Conservation (phyloP, 2,329 filamentous ascomycete species). For the Fusarium compactum region DNA sequence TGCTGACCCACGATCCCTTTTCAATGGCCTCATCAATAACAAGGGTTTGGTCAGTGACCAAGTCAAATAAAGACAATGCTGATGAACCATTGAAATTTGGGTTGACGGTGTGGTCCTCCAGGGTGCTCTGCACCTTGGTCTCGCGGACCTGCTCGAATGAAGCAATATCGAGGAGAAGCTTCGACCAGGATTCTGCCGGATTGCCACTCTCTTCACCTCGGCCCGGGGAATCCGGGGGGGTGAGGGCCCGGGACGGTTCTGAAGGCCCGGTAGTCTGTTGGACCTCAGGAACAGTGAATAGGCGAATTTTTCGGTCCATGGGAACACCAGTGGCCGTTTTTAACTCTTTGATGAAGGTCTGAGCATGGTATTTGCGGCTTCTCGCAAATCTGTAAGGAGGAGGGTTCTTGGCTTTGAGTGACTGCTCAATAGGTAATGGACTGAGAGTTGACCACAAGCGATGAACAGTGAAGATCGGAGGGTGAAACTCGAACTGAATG, state of each 20-base stretch:
- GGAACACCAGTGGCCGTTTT: slow-evolving; percentile 79
- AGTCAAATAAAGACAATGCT: slow-evolving; percentile 72
- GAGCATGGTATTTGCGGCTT: slow-evolving; percentile 76
- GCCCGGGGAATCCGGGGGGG: slow-evolving; percentile 57
- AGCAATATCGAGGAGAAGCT: slow-evolving; percentile 61
- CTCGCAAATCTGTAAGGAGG: slow-evolving; percentile 75
- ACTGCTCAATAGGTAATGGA: slow-evolving; percentile 67
- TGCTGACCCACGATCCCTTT: slow-evolving; percentile 67
- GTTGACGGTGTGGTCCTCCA: slow-evolving; percentile 76
- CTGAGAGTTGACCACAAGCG: slow-evolving; percentile 76
- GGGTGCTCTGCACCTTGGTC: slow-evolving; percentile 35
- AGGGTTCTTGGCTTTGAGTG: slow-evolving; percentile 70
- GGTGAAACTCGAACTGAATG: slow-evolving; percentile 84
- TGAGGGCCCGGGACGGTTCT: slow-evolving; percentile 54
- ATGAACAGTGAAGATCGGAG: slow-evolving; percentile 86
- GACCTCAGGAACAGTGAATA: slow-evolving; percentile 74
- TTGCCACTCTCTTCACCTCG: slow-evolving; percentile 42
- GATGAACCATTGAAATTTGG: slow-evolving; percentile 81
- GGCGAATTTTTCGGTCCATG: slow-evolving; percentile 76
- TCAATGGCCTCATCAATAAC: slow-evolving; percentile 85
- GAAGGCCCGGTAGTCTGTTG: slow-evolving; percentile 50
- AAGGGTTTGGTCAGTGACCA: slow-evolving; percentile 79
- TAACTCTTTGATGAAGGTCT: slow-evolving; percentile 79
- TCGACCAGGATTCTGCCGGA: slow-evolving; percentile 54
- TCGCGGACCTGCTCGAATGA: slow-evolving; percentile 62